Evolutionary conservation across 2,329 filamentous ascomycete genomes (phyloP), one percentile per base, ranked within the genome.

Genomic region (Phialocephala sp.): DNA sequence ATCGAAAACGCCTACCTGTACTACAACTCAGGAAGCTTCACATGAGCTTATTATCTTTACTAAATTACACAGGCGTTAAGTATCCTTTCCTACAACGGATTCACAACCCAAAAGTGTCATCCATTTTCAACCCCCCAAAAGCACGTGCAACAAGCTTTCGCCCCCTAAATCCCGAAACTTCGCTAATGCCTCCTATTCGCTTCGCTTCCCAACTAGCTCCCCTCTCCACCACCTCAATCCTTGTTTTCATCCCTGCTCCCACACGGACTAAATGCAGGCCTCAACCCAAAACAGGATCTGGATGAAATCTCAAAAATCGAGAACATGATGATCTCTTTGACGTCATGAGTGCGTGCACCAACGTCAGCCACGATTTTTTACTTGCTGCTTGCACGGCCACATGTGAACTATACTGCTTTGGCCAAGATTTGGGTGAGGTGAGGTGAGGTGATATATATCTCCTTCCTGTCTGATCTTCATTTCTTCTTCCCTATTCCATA

Each of bases 181-280:
- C 50, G 50, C 50, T 54, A 54, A 54, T 9, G 27, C 50, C 50
- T 54, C 50, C 50, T 54, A 32, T 54, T 54, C 50, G 50, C 50
- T 9, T 54, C 50, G 22, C 22, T 27, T 27, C 22, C 22, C 12
- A 11, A 11, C 50, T 15, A 50, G n/a, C n/a, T 2, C 18, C 9
- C 6, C 18, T 24, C 45, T 24, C n/a, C 50, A 27, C 50, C 12
- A 32, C 50, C 4, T 27, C 50, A 18, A 32, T 32, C 24, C 50
- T 54, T 54, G 50, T 15, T 54, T 54, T 54, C 12, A 54, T 35
- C 50, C 50, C 50, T 54, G 50, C 24, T 32, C 14, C 24, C 50
- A 18, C 22, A 15, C 50, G 24, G 14, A 8, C n/a, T n/a, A n/a
- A n/a, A n/a, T n/a, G n/a, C n/a, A n/a, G n/a, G n/a, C n/a, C n/a